These are phyloP conservation scores for Escallonia herrerae DNA, from an alignment of 129 eudicot genomes.

Conservation along the genomic window DNA sequence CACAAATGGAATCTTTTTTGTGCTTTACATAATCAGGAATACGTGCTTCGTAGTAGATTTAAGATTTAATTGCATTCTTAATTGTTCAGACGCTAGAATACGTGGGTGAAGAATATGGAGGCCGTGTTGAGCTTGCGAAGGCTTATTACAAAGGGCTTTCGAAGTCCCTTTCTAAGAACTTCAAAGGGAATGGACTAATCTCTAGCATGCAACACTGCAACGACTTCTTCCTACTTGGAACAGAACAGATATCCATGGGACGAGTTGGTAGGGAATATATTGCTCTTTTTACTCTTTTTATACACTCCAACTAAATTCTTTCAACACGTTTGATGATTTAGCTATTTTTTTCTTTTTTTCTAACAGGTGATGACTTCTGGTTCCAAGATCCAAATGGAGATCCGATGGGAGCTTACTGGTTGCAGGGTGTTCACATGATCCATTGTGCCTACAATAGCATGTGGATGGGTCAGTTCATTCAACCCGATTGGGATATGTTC, in stretches of 20 bases:
- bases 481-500: conserved; percentile 68
- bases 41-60: no score
- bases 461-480: conserved; percentile 51
- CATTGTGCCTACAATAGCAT: conserved; percentile 54
- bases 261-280: conserved; percentile 37
- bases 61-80: no score
- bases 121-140: conserved; percentile 53
- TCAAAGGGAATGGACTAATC: conserved; percentile 44
- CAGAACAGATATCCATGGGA: conserved; percentile 49
- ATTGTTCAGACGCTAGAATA: conserved; percentile 36
- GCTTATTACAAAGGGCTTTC: conserved; percentile 43
- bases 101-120: conserved; percentile 43
- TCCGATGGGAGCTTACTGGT: conserved; percentile 53
- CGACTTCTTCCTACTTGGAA: conserved; percentile 55
- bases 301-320: no score
- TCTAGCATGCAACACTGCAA: conserved; percentile 63
- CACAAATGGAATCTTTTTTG: no score
- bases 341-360: background rate
- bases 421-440: conserved; percentile 54
- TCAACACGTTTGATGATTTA: no score
- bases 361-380: conserved; percentile 59
- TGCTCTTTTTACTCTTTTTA: no score
- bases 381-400: conserved; percentile 60
- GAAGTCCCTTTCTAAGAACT: conserved; percentile 38
- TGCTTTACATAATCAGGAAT: no score